Percentiles rank a stretch among this genome's conserved stretches.
Evolutionary conservation across 805 yeast species (phyloP).

Genomic region (Priceomyces melissophilus): DNA sequence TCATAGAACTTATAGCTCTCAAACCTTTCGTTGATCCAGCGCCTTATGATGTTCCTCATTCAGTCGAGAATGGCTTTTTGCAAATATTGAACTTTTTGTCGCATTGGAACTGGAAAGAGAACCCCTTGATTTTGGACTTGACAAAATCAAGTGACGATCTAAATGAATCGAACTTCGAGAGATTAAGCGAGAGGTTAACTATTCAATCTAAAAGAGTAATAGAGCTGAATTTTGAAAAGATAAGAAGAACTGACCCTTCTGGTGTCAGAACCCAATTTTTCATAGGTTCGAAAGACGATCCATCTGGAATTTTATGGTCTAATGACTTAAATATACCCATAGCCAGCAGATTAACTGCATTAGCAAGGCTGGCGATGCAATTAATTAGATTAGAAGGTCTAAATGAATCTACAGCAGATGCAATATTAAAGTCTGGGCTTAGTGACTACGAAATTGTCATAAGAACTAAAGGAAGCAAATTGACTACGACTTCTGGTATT

Average conservation of each 20-base stretch:
- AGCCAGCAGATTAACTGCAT: conserved; percentile 82
- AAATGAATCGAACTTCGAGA: conserved; percentile 33
- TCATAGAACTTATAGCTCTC: conserved; percentile 77
- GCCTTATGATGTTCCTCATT: conserved; percentile 79
- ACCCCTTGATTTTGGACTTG: conserved; percentile 76
- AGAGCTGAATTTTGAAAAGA: conserved; percentile 58
- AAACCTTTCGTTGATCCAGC: conserved; percentile 84
- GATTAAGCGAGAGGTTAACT: conserved; percentile 59
- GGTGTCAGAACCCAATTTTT: conserved; percentile 77
- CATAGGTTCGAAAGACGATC: conserved; percentile 78
- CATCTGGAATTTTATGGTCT: conserved; percentile 85
- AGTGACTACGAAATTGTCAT: conserved; percentile 83
- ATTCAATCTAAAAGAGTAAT: conserved; percentile 60
- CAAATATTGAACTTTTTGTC: conserved; percentile 69
- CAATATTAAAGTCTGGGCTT: conserved; percentile 76
- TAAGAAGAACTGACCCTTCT: conserved; percentile 77
- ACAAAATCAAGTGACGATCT: conserved; percentile 36
- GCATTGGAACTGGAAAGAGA: conserved; percentile 93
- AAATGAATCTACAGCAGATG: conserved; percentile 36
- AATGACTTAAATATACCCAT: conserved; percentile 62
- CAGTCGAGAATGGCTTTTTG: conserved; percentile 77
- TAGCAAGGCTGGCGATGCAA: conserved; percentile 70
- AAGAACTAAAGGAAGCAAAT: conserved; percentile 45
- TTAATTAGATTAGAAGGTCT: conserved; percentile 48
- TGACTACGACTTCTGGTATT: conserved; percentile 54